Conservation (phyloP, 108 stramenopile genomes). For the Schizochytrium sp. region DNA sequence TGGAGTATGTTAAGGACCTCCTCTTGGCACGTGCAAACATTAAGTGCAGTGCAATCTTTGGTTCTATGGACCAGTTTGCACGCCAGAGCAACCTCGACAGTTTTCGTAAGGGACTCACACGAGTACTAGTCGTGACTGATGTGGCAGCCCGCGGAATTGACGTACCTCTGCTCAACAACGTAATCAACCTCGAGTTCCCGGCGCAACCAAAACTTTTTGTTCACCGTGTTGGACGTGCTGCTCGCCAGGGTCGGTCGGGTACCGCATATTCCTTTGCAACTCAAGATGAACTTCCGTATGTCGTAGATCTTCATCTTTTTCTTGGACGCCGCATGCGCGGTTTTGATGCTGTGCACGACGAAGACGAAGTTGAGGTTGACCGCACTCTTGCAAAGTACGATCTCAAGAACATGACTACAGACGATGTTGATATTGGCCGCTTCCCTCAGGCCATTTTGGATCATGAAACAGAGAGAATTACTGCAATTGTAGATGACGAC, state of each 20-base stretch:
- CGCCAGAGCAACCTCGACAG: constrained; percentile 85
- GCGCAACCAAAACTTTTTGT: constrained; percentile 93
- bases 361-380: constrained; percentile 65
- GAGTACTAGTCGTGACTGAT: constrained; percentile 95
- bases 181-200: constrained; percentile 96
- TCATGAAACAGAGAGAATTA: constrained; percentile 90
- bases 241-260: constrained; percentile 89
- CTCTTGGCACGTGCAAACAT: constrained; percentile 74
- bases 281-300: constrained; percentile 96
- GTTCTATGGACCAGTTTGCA: constrained; percentile 94
- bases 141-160: constrained; percentile 98
- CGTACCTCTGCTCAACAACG: constrained; percentile 96
- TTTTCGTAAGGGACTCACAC: constrained; percentile 84
- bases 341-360: constrained; percentile 62
- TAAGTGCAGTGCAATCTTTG: constrained; percentile 87
- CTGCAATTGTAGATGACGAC: constrained; percentile 79
- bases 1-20: constrained; percentile 90
- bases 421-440: constrained; percentile 95
- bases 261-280: constrained; percentile 91
- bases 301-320: constrained; percentile 95
- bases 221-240: constrained; percentile 93
- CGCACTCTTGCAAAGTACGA: constrained; percentile 74
- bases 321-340: constrained; percentile 82
- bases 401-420: constrained; percentile 91
- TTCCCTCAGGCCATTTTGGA: constrained; percentile 91